A percentile compares a stretch with the other conserved stretches of the same genome.
phyloP scores from a whole-genome alignment of 1,284 basidiomycete species.

The Agroathelia rolfsii region DNA sequence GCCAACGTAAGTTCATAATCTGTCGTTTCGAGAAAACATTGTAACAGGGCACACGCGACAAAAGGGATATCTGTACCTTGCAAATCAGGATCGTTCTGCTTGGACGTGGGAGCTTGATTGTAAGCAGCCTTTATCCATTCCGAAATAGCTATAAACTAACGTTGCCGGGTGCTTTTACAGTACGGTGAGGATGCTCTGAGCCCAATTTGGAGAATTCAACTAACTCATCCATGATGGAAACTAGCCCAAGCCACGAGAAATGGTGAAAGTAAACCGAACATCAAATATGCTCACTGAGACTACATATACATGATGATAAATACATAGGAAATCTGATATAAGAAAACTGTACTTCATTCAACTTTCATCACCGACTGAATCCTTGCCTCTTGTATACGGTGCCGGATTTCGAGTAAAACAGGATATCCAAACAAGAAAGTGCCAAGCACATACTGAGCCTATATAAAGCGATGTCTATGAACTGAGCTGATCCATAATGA shows the following conservation, averaged over 20 bases:
- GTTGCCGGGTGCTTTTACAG: too few species aligned
- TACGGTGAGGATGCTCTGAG: too few species aligned
- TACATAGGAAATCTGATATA: too few species aligned
- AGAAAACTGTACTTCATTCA: slow-evolving; percentile 1
- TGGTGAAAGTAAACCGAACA: too few species aligned
- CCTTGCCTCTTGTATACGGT: slow-evolving; percentile 27
- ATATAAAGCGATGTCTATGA: slow-evolving; percentile 6
- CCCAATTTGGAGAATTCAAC: too few species aligned
- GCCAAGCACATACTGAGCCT: slow-evolving; percentile 32
- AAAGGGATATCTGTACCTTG: slow-evolving; percentile 49
- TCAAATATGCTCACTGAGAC: too few species aligned
- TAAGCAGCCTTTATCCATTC: slow-evolving; percentile 27
- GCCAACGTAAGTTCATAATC: slow-evolving; percentile 36
- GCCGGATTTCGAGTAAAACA: slow-evolving; percentile 22
- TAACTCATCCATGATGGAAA: too few species aligned
- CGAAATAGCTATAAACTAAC: too few species aligned
- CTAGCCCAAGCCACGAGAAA: too few species aligned
- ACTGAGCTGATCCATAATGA: slow-evolving; percentile 7
- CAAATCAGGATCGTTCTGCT: slow-evolving; percentile 47
- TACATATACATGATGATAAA: too few species aligned
- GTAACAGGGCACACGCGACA: too few species aligned
- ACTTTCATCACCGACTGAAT: slow-evolving; percentile 35
- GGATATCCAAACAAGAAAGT: slow-evolving; percentile 27
- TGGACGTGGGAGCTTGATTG: slow-evolving; percentile 68
- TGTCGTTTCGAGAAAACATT: slow-evolving; percentile 25